Percentiles rank a stretch among this genome's conserved stretches.
phyloP scores from a whole-genome alignment of 2,329 filamentous ascomycete species.

The Neonectria coccinea region DNA sequence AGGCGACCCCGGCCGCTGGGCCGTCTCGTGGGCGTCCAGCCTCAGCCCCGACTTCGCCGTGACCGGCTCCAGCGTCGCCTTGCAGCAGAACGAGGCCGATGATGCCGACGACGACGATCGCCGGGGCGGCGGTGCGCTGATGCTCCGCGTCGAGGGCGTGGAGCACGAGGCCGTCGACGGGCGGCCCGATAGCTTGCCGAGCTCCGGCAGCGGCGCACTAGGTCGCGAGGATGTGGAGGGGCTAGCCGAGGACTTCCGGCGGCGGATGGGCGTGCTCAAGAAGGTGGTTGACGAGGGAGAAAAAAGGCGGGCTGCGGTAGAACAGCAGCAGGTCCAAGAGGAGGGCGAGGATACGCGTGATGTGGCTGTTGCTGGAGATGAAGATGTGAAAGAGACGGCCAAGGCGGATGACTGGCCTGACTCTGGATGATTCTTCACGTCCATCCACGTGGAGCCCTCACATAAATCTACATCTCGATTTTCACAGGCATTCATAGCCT shows the following conservation, averaged over 20 bases:
- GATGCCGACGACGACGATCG: slow-evolving; percentile 41
- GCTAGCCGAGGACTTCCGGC: slow-evolving; percentile 68
- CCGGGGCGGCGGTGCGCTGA: slow-evolving; percentile 46
- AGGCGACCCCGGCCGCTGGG: slow-evolving; percentile 56
- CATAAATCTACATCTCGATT: not conserved
- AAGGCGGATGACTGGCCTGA: slow-evolving; percentile 24
- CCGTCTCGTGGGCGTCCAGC: slow-evolving; percentile 76
- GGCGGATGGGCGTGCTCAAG: slow-evolving; percentile 66
- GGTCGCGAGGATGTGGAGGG: slow-evolving; percentile 61
- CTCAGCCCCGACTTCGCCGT: slow-evolving; percentile 80
- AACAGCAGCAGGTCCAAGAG: slow-evolving; percentile 30
- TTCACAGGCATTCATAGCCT: not conserved
- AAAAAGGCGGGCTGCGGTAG: slow-evolving; percentile 53
- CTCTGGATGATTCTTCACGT: not conserved
- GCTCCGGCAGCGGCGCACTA: slow-evolving; percentile 48
- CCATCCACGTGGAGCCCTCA: not conserved
- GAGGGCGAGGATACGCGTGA: slow-evolving; percentile 29
- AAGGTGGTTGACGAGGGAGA: slow-evolving; percentile 66
- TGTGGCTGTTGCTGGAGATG: slow-evolving; percentile 34
- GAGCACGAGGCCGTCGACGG: slow-evolving; percentile 52
- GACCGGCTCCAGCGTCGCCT: slow-evolving; percentile 57
- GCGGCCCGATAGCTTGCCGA: slow-evolving; percentile 43
- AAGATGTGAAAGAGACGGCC: slow-evolving; percentile 27
- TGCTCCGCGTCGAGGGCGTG: slow-evolving; percentile 54
- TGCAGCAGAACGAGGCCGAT: slow-evolving; percentile 55